Conservation (phyloP, 495 filamentous ascomycete species). For the Daldinia bambusicola region DNA sequence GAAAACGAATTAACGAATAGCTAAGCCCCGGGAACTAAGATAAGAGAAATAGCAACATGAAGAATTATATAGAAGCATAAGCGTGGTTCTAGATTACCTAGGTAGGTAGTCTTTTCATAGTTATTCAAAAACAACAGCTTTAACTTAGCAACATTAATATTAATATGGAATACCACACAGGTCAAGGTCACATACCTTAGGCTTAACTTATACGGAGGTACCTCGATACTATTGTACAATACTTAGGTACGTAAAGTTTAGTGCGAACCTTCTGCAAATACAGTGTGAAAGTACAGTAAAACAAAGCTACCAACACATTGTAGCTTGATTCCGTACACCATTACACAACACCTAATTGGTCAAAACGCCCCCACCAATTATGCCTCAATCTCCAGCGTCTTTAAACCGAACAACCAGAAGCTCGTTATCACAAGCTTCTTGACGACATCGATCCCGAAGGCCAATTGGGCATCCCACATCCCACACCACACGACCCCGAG, state of each 20-base stretch:
- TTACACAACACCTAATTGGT: background rate
- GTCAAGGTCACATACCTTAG: no score
- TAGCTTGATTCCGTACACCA: constrained; percentile 1
- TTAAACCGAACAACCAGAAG: constrained; percentile 12
- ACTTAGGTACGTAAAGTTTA: no score
- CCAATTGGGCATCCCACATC: constrained; percentile 41
- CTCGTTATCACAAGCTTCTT: constrained; percentile 24
- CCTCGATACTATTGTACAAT: background rate
- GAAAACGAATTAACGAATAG: constrained; percentile 18
- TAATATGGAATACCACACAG: no score
- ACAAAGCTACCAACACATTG: constrained; percentile 20
- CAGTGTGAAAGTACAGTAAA: constrained; percentile 11
- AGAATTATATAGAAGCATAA: background rate
- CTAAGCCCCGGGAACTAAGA: constrained; percentile 15
- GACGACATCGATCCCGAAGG: constrained; percentile 27
- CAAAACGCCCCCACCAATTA: constrained; percentile 31
- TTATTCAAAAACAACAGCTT: no score
- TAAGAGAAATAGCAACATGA: background rate
- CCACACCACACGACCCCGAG: constrained; percentile 35
- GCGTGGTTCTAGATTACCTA: background rate
- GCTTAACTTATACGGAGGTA: background rate
- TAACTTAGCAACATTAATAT: background rate
- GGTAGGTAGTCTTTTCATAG: no score
- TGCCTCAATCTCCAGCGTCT: constrained; percentile 38
- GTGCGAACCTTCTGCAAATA: background rate